These are phyloP conservation scores for Leishmania lainsoni DNA, from an alignment of 208 protist genomes.

Conservation along the genomic window DNA sequence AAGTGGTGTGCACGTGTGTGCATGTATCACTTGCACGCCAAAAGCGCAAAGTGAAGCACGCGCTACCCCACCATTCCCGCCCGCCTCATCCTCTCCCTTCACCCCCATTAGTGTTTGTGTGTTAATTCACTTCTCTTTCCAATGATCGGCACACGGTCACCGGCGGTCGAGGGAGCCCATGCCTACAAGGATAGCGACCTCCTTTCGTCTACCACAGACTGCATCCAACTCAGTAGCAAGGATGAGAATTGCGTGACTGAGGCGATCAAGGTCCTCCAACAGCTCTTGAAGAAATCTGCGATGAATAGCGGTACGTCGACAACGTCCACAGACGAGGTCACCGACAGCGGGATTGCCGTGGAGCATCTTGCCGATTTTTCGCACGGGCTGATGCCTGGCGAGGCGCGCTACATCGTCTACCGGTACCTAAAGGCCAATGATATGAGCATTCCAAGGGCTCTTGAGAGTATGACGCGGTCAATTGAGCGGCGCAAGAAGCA, in stretches of 20 bases:
- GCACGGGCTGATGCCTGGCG: slow-evolving; percentile 28
- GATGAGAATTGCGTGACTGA: slow-evolving; percentile 12
- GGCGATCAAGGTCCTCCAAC: slow-evolving; percentile 16
- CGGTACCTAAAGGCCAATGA: slow-evolving; percentile 45
- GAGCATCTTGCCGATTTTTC: slow-evolving; percentile 34
- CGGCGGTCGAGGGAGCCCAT: neutral
- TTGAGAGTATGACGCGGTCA: slow-evolving; percentile 32
- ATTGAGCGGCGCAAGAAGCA: slow-evolving; percentile 50
- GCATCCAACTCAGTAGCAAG: slow-evolving; percentile 11
- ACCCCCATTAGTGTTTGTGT: neutral
- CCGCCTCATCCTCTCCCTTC: neutral
- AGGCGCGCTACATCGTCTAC: slow-evolving; percentile 40
- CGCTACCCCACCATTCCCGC: too few species aligned
- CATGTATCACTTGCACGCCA: too few species aligned
- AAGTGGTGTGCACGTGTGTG: neutral
- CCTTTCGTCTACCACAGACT: slow-evolving; percentile 15
- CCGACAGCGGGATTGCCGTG: neutral
- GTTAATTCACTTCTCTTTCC: neutral
- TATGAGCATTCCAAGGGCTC: slow-evolving; percentile 32
- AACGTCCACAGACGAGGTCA: neutral
- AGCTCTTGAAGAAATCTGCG: slow-evolving; percentile 1
- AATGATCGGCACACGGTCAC: neutral
- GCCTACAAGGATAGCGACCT: slow-evolving; percentile 16
- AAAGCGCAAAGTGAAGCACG: neutral
- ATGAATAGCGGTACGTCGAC: neutral